phyloP scores from a whole-genome alignment of 2,329 filamentous ascomycete genomes.

The Hymenoscyphus salicellus region DNA sequence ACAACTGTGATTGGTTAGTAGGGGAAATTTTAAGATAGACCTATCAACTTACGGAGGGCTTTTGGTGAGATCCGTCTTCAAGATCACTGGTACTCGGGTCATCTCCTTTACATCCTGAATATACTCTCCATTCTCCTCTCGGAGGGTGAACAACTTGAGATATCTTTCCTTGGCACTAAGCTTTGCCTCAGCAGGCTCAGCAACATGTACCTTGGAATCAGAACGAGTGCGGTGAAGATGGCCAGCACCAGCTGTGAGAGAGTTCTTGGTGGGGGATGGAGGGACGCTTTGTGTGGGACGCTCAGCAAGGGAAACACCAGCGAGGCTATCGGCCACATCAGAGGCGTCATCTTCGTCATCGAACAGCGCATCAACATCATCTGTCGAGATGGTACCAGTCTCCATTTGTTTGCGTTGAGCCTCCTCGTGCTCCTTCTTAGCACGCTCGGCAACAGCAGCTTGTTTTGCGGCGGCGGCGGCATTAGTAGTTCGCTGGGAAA shows the following conservation, averaged over 20 bases:
- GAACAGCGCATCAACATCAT: conserved; percentile 93
- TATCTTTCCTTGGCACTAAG: conserved; percentile 96
- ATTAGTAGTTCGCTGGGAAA: conserved; percentile 69
- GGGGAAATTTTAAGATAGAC: not conserved
- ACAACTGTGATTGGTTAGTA: conserved; percentile 58
- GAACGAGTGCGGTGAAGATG: conserved; percentile 84
- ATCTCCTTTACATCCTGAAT: conserved; percentile 99
- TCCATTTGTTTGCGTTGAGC: conserved; percentile 90
- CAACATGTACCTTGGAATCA: conserved; percentile 81
- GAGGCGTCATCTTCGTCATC: conserved; percentile 81
- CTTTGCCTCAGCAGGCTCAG: conserved; percentile 73
- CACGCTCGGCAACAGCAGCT: conserved; percentile 77
- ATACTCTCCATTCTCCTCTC: conserved; percentile 91
- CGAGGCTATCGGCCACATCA: conserved; percentile 85
- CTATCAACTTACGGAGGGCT: conserved; percentile 86
- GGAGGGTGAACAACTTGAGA: conserved; percentile 79
- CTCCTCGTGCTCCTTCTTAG: conserved; percentile 83
- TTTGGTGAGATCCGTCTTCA: conserved; percentile 98
- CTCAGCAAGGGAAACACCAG: conserved; percentile 83
- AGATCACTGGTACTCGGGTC: conserved; percentile 92
- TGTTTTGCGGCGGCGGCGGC: conserved; percentile 74
- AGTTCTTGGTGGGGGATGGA: conserved; percentile 78
- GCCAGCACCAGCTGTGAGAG: conserved; percentile 57
- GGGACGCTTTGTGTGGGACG: conserved; percentile 94
- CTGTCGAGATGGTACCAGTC: conserved; percentile 87